phyloP scores from a whole-genome alignment of 139 green algal species.

The Micromonas pusilla region DNA sequence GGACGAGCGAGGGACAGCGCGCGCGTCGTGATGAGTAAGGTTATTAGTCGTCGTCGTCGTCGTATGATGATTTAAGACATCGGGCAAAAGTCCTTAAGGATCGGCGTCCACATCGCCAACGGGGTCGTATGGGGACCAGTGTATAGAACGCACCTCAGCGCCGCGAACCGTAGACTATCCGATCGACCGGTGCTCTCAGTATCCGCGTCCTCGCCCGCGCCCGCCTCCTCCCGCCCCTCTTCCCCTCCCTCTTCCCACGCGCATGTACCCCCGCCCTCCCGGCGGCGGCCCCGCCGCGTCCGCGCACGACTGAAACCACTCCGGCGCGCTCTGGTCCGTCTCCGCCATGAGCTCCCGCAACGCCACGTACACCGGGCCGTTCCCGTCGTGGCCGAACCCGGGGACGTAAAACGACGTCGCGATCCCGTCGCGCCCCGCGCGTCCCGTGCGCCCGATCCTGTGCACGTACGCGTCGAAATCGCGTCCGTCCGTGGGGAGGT shows the following conservation, averaged over 20 bases:
- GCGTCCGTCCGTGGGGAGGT: slow-evolving; percentile 14
- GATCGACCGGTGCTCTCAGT: too few species aligned
- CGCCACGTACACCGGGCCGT: not conserved
- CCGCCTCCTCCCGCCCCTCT: not conserved
- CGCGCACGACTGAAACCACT: not conserved
- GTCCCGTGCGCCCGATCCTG: slow-evolving; percentile 35
- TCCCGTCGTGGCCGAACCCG: slow-evolving; percentile 11
- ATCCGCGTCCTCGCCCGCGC: not conserved
- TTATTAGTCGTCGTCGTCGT: too few species aligned
- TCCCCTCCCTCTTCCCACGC: not conserved
- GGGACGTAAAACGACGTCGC: slow-evolving; percentile 27
- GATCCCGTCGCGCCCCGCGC: slow-evolving; percentile 20
- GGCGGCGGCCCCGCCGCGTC: not conserved
- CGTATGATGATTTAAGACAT: too few species aligned
- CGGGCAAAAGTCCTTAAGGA: too few species aligned
- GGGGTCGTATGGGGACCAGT: too few species aligned
- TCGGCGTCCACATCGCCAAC: too few species aligned
- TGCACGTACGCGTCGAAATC: slow-evolving; percentile 39
- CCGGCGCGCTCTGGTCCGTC: not conserved
- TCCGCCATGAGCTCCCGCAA: slow-evolving; percentile 1
- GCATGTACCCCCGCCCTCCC: not conserved
- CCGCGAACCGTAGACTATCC: too few species aligned
- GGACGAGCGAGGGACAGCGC: too few species aligned
- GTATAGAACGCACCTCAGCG: too few species aligned
- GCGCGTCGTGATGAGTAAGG: too few species aligned